Conservation (phyloP, 441 rosid species). For the Aquilaria agallochum region DNA sequence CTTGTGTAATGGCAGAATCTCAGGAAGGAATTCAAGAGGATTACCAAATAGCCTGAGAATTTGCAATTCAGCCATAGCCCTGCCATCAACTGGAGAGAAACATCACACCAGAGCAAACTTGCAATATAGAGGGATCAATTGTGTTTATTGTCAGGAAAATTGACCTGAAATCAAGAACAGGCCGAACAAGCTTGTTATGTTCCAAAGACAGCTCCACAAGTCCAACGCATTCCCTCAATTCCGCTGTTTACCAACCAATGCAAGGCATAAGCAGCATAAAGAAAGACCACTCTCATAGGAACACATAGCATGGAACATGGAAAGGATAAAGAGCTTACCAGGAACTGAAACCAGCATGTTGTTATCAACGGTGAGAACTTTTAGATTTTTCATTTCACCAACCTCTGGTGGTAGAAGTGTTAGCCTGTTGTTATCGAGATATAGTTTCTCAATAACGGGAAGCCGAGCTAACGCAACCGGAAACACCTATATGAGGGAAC, state of each 20-base stretch:
- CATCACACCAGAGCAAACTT: constrained; percentile 31
- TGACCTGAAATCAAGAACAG: constrained; percentile 99
- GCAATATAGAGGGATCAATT: constrained; percentile 10
- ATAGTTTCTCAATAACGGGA: constrained; percentile 84
- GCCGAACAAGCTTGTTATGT: constrained; percentile 91
- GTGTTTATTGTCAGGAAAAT: constrained; percentile 18
- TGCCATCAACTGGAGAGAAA: constrained; percentile 46
- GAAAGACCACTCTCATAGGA: constrained; percentile 5
- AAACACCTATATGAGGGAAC: constrained; percentile 48
- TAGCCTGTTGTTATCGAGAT: constrained; percentile 80
- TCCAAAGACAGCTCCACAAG: constrained; percentile 89
- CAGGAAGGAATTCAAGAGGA: constrained; percentile 98
- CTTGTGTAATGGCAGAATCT: constrained; percentile 83
- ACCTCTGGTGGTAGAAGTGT: constrained; percentile 86
- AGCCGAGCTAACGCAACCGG: constrained; percentile 77
- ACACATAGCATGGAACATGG: neutral
- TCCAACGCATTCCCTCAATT: constrained; percentile 78
- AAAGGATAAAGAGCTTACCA: constrained; percentile 44
- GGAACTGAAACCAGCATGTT: constrained; percentile 89
- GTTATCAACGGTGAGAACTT: constrained; percentile 74
- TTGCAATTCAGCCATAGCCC: constrained; percentile 86
- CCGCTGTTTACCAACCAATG: constrained; percentile 54
- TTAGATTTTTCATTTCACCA: constrained; percentile 68
- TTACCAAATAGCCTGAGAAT: constrained; percentile 93
- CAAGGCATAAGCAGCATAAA: constrained; percentile 15